Conservation (phyloP, 139 green algal species). For the Chlorella sorokiniana region DNA sequence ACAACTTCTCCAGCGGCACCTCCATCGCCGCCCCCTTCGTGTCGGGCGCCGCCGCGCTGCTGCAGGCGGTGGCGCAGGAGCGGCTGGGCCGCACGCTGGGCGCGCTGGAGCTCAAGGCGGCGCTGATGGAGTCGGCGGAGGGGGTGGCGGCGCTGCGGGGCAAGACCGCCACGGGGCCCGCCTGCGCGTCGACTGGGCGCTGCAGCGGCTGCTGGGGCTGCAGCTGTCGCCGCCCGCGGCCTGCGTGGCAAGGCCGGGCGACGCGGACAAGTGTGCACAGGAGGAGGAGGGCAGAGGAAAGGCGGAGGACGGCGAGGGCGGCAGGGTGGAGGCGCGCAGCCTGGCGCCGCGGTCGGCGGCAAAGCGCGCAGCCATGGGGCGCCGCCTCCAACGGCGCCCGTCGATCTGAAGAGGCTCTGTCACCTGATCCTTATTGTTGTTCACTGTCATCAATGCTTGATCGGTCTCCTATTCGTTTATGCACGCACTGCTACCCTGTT, state of each 20-base stretch:
- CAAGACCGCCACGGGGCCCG: not conserved
- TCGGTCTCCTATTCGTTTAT: too few species aligned
- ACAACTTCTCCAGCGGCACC: constrained; percentile 10
- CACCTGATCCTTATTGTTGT: too few species aligned
- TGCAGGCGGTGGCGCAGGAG: constrained; percentile 14
- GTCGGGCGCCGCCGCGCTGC: constrained; percentile 17
- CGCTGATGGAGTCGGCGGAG: constrained; percentile 3
- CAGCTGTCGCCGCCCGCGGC: not conserved
- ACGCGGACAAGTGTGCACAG: constrained; percentile 5
- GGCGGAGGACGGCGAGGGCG: not conserved
- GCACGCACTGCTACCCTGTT: too few species aligned
- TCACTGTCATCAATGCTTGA: too few species aligned
- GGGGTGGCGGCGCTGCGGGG: not conserved
- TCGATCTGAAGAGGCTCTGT: too few species aligned
- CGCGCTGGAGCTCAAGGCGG: not conserved
- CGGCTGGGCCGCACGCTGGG: constrained; percentile 2
- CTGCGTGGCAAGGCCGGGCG: not conserved
- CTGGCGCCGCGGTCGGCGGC: too few species aligned
- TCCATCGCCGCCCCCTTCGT: constrained; percentile 31
- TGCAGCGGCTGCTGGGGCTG: constrained; percentile 10
- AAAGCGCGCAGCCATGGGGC: too few species aligned
- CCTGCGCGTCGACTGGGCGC: constrained; percentile 24
- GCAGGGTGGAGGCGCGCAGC: not conserved
- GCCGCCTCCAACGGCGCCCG: too few species aligned
- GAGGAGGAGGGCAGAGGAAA: not conserved